Evolutionary conservation across 2,329 filamentous ascomycete species (phyloP), one percentile per base, ranked within the genome.

Genomic region (Anthostomella pinea): DNA sequence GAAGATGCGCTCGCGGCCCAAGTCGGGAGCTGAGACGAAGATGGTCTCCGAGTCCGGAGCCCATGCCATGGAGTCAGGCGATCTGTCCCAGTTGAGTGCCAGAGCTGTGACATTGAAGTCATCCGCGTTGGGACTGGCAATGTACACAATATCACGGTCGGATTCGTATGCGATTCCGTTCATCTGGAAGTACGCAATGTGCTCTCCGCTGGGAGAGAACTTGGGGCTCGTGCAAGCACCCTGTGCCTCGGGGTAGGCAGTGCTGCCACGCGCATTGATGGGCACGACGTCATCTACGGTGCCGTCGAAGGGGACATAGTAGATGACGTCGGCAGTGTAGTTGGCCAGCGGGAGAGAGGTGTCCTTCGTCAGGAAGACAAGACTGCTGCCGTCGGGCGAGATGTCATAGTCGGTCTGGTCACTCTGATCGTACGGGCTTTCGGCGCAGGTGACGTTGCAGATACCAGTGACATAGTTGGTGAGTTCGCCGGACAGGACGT

Each of bases 171-270:
- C 66, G 39, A 76, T 71, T 2, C 70, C 69, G 40, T 70, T 68
- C 77, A 80, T 81, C 47, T 77, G 75, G 33, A 83, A 56, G 49
- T 83, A 84, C 4, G 76, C 79, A 26, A 79, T 62, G 33, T 69
- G 66, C 30, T 66, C 70, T 29, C 79, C 76, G 44, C 75, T 68
- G 0, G 75, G 73, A 11, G 77, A 81, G 60, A 82, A 83, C 10
- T 54, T 49, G 5, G 64, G 64, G 7, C 47, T 52, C 1, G 58
- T 57, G 4, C 57, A 54, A 8, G 63, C 62, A 2, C 64, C 64
- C 37, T 63, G 44, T 1, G 59, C 46, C 8, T 59, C 53, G 3
- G 51, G 43, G 35, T 63, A 56, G 41, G 48, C 46, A 11, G 53
- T 57, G 29, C 33, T 53, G 5, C 52, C 53, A 11, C 57, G 52